Evolutionary conservation across 2,329 filamentous ascomycete genomes (phyloP), one percentile per base, ranked within the genome.

Genomic region (Pyrenophora graminea): DNA sequence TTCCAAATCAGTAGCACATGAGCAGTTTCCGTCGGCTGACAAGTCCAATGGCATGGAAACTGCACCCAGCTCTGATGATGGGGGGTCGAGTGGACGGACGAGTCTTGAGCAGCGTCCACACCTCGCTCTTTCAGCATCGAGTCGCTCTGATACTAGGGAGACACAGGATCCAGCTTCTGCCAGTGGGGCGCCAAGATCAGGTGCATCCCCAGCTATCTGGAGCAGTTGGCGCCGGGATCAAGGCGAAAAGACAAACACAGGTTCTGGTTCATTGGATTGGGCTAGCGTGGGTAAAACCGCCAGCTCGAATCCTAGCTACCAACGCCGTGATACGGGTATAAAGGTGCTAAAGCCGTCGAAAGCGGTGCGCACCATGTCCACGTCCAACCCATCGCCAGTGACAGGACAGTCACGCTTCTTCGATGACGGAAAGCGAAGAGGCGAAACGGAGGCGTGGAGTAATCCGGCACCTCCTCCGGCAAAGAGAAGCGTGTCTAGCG

Each of bases 281-380:
- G 75, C 77, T n/a, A 81, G 79, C 49, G 83, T 84, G 55, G 78
- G 74, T 58, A 80, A 80, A 46, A 72, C 83, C 59, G 65, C 76
- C 12, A 86, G 85, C 62, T 71, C 74, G 19, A 85, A 86, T 19
- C 48, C 60, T n/a, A 55, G 86, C 21, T 90, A 91, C 67, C 87
- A 90, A 68, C 87, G 62, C 79, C 86, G 58, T 75, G 85, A 67
- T 79, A 84, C 88, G 42, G 86, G 85, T 43, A 97, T 97, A 88
- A 97, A 96, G 77, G 88, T 97, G 1, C 79, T 97, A 45, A 91
- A 91, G 66, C 86, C 93, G 1, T 82, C 81, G 48, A 94, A 91
- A 70, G 80, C 86, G 5, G 75, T 76, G 21, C 82, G 86, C 12
- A 74, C 76, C 1, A 58, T 76, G 3, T 79, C 79, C 6, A 59